Conservation (phyloP, 352 stramenopile species). For the Pythium phragmitis region DNA sequence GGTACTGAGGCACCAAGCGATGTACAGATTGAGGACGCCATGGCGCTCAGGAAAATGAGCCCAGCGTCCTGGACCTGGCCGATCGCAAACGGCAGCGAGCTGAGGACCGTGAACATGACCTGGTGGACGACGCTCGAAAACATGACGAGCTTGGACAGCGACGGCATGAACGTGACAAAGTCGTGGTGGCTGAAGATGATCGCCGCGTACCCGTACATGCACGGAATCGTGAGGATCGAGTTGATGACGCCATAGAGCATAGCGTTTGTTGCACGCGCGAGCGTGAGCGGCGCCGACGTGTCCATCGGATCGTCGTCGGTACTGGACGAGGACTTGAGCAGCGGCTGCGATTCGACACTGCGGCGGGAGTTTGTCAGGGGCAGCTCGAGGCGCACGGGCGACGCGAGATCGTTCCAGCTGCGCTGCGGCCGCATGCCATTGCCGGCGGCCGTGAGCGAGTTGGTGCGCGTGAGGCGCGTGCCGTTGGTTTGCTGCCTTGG, state of each 20-base stretch:
- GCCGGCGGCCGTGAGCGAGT: slow-evolving; percentile 14
- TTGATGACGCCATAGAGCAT: slow-evolving; percentile 91
- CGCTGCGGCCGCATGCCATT: slow-evolving; percentile 8
- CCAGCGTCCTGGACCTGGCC: slow-evolving; percentile 98
- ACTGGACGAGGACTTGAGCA: slow-evolving; percentile 11
- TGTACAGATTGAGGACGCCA: slow-evolving; percentile 90
- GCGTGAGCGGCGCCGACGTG: slow-evolving; percentile 16
- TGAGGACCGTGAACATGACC: slow-evolving; percentile 87
- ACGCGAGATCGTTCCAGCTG: slow-evolving; percentile 24
- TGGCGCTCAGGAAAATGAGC: slow-evolving; percentile 97
- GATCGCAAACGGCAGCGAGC: slow-evolving; percentile 95
- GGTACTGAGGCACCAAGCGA: slow-evolving; percentile 62
- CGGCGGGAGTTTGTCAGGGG: neutral
- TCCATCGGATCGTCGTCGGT: slow-evolving; percentile 16
- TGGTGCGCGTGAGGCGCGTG: slow-evolving; percentile 9
- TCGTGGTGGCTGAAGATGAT: slow-evolving; percentile 95
- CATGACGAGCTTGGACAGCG: slow-evolving; percentile 95
- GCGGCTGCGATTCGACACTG: slow-evolving; percentile 11
- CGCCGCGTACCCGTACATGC: slow-evolving; percentile 94
- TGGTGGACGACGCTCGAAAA: slow-evolving; percentile 96
- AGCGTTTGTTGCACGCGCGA: slow-evolving; percentile 58
- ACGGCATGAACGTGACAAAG: slow-evolving; percentile 86
- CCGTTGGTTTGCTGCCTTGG: slow-evolving; percentile 18
- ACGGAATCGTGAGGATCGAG: slow-evolving; percentile 93
- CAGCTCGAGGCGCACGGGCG: slow-evolving; percentile 14